Evolutionary conservation across 208 protist genomes (phyloP), one percentile per base, ranked within the genome.

Genomic region (Acanthamoeba triangularis): DNA sequence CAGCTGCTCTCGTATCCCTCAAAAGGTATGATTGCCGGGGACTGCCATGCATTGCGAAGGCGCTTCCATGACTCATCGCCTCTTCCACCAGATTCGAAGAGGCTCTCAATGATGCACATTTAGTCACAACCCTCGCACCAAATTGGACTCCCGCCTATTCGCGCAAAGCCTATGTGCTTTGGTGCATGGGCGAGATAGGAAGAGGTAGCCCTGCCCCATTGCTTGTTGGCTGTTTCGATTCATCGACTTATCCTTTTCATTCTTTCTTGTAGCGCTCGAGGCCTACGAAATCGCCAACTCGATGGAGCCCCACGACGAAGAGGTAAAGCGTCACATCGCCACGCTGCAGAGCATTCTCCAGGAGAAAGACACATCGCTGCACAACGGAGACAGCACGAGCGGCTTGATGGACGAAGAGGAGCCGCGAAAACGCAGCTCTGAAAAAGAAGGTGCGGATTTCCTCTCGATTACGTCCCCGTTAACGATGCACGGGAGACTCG

Each of bases 241-340:
- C 10, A 35, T 69, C 1, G 49, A 8, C 49, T 54, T 1, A 54
- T 18, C 49, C 7, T 18, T 54, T n/a, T n/a, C n/a, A n/a, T n/a
- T 69, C 20, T 30, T n/a, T 20, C 2, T 69, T 69, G 10, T 69
- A 69, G 63, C 63, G 20, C 63, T 69, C n/a, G 63, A 69, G 10
- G 63, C 63, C 63, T 69, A 69, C n/a, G 63, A 69, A 69, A 69
- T 69, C 63, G 63, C 63, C 63, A 69, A 69, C 63, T 69, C 63
- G 63, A 69, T 69, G 63, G 63, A 69, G n/a, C 63, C 63, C 10
- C 63, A 69, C 63, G 63, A 69, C 23, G 63, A 69, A 20, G 63
- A 69, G 23, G n/a, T 69, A 10, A 69, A 69, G 63, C 63, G 63
- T 8, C 10, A 69, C 63, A 69, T 69, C 20, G n/a, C 63, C 10